Evolutionary conservation across 257 asterid genomes (phyloP), one percentile per base, ranked within the genome.

Genomic region (Solanum chilense): DNA sequence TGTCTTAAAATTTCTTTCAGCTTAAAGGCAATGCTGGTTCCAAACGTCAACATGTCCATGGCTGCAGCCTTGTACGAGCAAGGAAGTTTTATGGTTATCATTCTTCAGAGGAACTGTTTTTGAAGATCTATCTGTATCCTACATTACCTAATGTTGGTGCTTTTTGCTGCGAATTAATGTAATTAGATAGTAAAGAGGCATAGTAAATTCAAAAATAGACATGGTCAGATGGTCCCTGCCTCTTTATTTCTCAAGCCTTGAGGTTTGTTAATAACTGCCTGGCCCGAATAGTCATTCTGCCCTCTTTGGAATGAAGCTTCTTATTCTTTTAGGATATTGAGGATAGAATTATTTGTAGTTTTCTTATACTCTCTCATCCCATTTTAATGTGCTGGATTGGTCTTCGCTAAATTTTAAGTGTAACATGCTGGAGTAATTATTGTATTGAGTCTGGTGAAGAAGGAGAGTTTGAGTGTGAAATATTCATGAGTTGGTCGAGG

Each of bases 111-210:
- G 98, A 97, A 90, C 94, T 94, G 41, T 97, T 97, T 91, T 89
- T 95, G 94, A 97, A 97, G 95, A 94, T 97, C 87, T 94, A 93
- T 91, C 91, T 97, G 99, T 97, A 97, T 97, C 99, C 99, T 90
- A 84, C 33, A 41, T 84, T 81, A 5, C 71, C 66, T 20, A 71
- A 33, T 81, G 27, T 47, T 16, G 31, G 10, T 47, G 68, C 9
- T 49, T 80, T 80, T 49, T 80, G 66, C 44, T 0, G 69, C 33
- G 44, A 49, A 49, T 80, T 49, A 47, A 29, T 80, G 12, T 80
- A 29, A 49, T 3, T 29, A 80, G 44, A 45, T 29, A 31, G 44
- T 49, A 9, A 80, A 27, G 29, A 9, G 85, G 42, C 44, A 16
- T 47, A 29, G 42, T 29, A 18, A 80, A 80, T 47, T 47, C 16